Percentiles rank a stretch among this genome's conserved stretches.
phyloP scores from a whole-genome alignment of 345 rosid genomes.

The Eucalyptus polyanthemos region DNA sequence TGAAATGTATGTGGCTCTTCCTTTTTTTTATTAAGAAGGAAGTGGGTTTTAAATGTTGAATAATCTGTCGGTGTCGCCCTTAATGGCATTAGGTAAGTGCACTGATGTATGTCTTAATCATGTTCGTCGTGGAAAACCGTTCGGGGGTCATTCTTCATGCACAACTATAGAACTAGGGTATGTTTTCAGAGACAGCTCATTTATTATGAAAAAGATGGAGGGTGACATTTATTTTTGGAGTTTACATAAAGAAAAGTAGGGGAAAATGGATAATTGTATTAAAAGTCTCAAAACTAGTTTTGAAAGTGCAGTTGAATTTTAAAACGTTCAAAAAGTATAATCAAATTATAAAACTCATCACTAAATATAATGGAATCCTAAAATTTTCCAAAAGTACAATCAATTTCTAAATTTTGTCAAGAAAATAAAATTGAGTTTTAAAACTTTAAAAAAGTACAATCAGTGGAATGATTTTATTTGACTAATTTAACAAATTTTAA shows the following conservation, averaged over 20 bases:
- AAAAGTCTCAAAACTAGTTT: no score
- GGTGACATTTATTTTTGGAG: neutral
- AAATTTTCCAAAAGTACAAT: no score
- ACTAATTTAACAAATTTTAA: no score
- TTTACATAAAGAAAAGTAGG: neutral
- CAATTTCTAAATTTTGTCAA: no score
- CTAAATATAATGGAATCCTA: no score
- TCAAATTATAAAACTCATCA: no score
- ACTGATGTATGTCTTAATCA: neutral
- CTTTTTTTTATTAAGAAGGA: neutral
- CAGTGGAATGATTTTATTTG: no score
- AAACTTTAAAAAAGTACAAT: no score
- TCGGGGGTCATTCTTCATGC: neutral
- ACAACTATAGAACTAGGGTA: neutral
- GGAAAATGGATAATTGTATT: no score
- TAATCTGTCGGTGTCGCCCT: neutral
- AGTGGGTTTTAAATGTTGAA: neutral
- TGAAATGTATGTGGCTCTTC: neutral
- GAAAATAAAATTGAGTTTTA: no score
- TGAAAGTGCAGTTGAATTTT: no score
- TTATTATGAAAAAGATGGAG: neutral
- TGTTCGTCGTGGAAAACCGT: neutral
- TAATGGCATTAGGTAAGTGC: neutral
- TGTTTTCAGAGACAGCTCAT: neutral
- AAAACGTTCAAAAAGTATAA: no score